Evolutionary conservation across 164 flowering plant species (phyloP), one percentile per base, ranked within the genome.

Genomic region (Magnolia changhungtana): DNA sequence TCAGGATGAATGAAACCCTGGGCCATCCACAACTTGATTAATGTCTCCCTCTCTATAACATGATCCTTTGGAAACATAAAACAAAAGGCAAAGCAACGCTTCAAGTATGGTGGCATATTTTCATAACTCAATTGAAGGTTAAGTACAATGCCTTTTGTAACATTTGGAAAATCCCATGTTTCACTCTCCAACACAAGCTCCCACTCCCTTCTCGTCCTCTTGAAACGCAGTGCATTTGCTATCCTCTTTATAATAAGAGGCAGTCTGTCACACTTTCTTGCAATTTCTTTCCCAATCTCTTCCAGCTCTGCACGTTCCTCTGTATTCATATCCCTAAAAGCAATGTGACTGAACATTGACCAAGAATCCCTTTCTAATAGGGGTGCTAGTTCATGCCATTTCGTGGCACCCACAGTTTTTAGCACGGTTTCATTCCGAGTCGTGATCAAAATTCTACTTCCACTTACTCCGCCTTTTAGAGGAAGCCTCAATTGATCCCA

Each of bases 11-110:
- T 67, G 27, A 68, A 69, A 70, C 71, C 80, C 68, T 74, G 50
- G 7, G 80, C 70, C 77, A 78, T 69, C 80, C 80, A 78, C 31
- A 74, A 50, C 64, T 64, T 45, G 29, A 74, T 63, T 21, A 78
- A 18, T 14, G 0, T 7, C 9, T 69, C 74, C 27, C 51, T 69
- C 1, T 58, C 21, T 1, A 69, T 69, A 18, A 14, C 1, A n/a
- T 29, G 5, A 61, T 69, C 77, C 72, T 78, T 74, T 1, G 69
- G 73, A 64, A 74, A 78, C 13, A 74, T 16, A 0, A 73, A 27
- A 49, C 76, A 74, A 63, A 45, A 74, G 3, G 74, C 49, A 50
- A 78, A 78, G 19, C 80, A 78, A 7, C 19, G 68, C 29, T 78
- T 78, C 50, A 74, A n/a, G 7, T 20, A 50, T 16, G 50, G 9